These are phyloP conservation scores for Corymbia citriodora DNA, from an alignment of 441 rosid species.

Conservation along the genomic window DNA sequence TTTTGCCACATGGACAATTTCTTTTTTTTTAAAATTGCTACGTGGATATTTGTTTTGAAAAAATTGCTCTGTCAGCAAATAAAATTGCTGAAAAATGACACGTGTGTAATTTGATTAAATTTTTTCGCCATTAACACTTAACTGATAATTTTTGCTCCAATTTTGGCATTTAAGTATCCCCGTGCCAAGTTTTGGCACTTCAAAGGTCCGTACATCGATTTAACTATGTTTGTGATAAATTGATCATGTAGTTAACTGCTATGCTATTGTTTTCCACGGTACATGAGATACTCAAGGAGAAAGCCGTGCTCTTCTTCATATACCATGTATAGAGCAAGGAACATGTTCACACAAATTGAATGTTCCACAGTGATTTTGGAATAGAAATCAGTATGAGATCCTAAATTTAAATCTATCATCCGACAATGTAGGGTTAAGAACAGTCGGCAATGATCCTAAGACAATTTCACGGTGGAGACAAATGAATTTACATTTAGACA, in stretches of 20 bases:
- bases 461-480: background rate
- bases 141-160: no score
- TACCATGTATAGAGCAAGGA: background rate
- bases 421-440: background rate
- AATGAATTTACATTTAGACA: background rate
- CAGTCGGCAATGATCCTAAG: rapidly evolving
- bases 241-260: rapidly evolving
- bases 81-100: no score
- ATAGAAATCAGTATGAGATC: background rate
- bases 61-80: no score
- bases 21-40: no score
- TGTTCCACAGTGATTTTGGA: rapidly evolving
- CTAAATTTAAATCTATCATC: background rate
- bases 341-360: background rate
- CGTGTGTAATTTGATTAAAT: no score
- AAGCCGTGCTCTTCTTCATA: background rate
- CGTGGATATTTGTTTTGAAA: no score
- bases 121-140: no score
- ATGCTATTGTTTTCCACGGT: background rate
- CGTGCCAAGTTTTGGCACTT: no score
- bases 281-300: background rate
- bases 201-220: no score
- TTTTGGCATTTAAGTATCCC: no score
- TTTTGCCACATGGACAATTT: no score
- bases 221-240: background rate